phyloP scores from a whole-genome alignment of 257 asterid species.

The Solanum clarkiae region DNA sequence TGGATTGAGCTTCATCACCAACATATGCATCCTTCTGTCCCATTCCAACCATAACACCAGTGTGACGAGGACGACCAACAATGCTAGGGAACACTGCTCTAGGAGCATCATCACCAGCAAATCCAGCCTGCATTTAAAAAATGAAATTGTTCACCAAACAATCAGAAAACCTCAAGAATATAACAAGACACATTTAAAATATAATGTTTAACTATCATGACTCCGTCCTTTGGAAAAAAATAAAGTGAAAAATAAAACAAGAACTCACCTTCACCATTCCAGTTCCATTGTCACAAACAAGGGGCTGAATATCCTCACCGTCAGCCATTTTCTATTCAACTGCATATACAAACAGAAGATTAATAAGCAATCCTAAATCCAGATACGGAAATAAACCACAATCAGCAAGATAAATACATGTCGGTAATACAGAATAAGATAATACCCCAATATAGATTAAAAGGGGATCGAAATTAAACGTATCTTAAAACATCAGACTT shows the following conservation, averaged over 20 bases:
- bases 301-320: constrained; percentile 4
- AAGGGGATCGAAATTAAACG: neutral
- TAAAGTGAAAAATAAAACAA: neutral
- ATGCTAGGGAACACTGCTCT: constrained; percentile 45
- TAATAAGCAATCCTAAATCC: neutral
- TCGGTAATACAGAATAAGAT: neutral
- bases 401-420: neutral
- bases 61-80: constrained; percentile 42
- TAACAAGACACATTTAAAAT: neutral
- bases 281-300: constrained; percentile 3
- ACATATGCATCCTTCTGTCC: constrained; percentile 47
- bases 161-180: neutral
- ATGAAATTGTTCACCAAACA: neutral
- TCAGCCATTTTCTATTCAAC: neutral
- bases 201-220: neutral
- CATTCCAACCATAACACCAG: constrained; percentile 50
- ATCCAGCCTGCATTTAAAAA: constrained; percentile 22
- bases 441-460: neutral
- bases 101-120: constrained; percentile 49
- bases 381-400: neutral
- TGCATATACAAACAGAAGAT: neutral
- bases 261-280: constrained; percentile 1
- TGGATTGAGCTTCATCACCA: constrained; percentile 43
- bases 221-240: neutral
- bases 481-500: neutral